Evolutionary conservation across 2,329 filamentous ascomycete genomes (phyloP).

Genomic region (Ophiognomonia clavigignenti-juglandacearum): DNA sequence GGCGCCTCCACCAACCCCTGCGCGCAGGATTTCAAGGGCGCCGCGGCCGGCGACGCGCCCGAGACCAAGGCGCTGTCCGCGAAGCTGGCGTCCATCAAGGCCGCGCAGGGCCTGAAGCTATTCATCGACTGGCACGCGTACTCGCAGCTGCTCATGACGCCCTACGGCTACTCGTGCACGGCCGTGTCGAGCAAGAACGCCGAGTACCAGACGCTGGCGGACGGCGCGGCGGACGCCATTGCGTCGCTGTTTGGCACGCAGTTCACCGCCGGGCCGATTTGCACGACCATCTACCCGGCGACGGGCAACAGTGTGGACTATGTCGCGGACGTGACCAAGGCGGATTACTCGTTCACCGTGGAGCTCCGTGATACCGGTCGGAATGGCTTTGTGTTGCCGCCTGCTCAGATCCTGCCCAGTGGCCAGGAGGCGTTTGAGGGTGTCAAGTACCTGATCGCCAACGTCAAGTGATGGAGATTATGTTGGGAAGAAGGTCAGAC

Average conservation of each 20-base stretch:
- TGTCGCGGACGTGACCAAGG: slow-evolving; percentile 34
- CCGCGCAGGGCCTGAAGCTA: slow-evolving; percentile 28
- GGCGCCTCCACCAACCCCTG: slow-evolving; percentile 50
- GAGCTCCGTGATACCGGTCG: slow-evolving; percentile 32
- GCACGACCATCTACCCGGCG: slow-evolving; percentile 51
- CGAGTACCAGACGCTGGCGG: slow-evolving; percentile 44
- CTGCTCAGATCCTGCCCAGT: slow-evolving; percentile 36
- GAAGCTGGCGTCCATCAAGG: slow-evolving; percentile 23
- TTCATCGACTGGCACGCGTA: slow-evolving; percentile 41
- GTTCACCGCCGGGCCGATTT: slow-evolving; percentile 47
- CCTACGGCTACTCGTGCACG: slow-evolving; percentile 57
- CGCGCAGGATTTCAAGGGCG: slow-evolving; percentile 43
- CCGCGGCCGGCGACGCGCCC: slow-evolving; percentile 36
- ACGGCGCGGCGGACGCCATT: slow-evolving; percentile 47
- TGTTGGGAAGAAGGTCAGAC: no score
- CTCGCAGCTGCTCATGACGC: slow-evolving; percentile 44
- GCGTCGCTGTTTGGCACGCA: slow-evolving; percentile 32
- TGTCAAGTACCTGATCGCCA: slow-evolving; percentile 54
- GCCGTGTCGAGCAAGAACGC: slow-evolving; percentile 40
- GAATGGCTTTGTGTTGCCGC: slow-evolving; percentile 36
- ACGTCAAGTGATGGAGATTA: no score
- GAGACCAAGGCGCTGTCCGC: slow-evolving; percentile 45
- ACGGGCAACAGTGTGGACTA: slow-evolving; percentile 42
- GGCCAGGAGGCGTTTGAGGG: slow-evolving; percentile 39
- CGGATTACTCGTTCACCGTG: slow-evolving; percentile 36